Percentiles rank a stretch among this genome's conserved stretches.
phyloP scores from a whole-genome alignment of 495 filamentous ascomycete genomes.

The Aspergillus steynii region DNA sequence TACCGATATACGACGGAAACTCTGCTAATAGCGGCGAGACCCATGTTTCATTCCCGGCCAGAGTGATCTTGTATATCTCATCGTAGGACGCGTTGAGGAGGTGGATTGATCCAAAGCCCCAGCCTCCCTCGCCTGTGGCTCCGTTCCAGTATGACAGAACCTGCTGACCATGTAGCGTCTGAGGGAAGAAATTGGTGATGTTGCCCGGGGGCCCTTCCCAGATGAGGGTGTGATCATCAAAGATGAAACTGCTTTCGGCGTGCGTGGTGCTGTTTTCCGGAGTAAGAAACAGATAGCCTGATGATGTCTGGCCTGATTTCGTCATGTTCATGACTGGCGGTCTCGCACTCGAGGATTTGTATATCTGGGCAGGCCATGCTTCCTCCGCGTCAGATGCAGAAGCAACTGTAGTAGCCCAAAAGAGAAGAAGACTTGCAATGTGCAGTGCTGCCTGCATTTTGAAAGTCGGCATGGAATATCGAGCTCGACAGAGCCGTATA shows the following conservation, averaged over 20 bases:
- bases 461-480: too few species aligned
- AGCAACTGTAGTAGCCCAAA: not conserved
- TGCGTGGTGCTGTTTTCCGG: conserved; percentile 13
- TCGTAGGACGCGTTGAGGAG: conserved; percentile 48
- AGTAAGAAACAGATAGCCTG: conserved; percentile 27
- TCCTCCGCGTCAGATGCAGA: not conserved
- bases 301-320: conserved; percentile 28
- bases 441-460: not conserved
- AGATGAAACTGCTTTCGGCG: conserved; percentile 22
- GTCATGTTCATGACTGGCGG: conserved; percentile 28
- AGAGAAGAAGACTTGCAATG: not conserved
- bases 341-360: conserved; percentile 22
- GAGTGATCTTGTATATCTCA: conserved; percentile 34
- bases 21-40: conserved; percentile 12
- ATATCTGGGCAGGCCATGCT: conserved; percentile 21
- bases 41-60: conserved; percentile 21
- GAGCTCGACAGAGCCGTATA: too few species aligned
- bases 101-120: conserved; percentile 34
- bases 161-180: conserved; percentile 25
- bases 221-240: conserved; percentile 30
- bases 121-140: conserved; percentile 16
- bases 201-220: conserved; percentile 25
- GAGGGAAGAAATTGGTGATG: conserved; percentile 22
- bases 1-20: conserved; percentile 29
- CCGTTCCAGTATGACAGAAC: conserved; percentile 32